Evolutionary conservation across 2,329 filamentous ascomycete genomes (phyloP), one percentile per base, ranked within the genome.

Genomic region (Penicillium occitanis): DNA sequence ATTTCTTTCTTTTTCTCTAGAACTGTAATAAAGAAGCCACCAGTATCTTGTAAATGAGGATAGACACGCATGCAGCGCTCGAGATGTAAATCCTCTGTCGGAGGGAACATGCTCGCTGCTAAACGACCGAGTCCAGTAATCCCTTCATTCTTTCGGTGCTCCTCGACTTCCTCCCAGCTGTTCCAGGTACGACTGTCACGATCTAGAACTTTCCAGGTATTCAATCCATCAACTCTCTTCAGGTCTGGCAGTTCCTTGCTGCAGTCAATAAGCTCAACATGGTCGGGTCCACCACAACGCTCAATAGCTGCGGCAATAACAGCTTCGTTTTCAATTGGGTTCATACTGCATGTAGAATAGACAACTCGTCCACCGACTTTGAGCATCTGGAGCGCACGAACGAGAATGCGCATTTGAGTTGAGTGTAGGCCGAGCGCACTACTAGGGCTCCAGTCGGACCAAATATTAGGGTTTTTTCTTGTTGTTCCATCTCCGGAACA

Each of bases 301-400:
- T 93, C 90, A 71, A 99, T 93, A 11, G 95, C 95, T 30, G 90
- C 90, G 0, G 91, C 88, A 67, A 99, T 84, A 17, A 98, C 93
- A 6, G 95, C 90, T 80, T 99, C 95, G 74, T 99, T 97, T 82
- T 99, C 95, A 33, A 98, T 88, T 0, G 95, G 95, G 80, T 99
- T 99, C 91, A 99, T 92, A 78, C 93, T 97, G 85, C 95, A 99
- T 22, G 95, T 99, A 2, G 94, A 98, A 82, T 98, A 99, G 62
- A 99, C 94, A 33, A 98, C 91, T 69, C 93, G 88, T 61, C 95
- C 95, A 48, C 95, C 94, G 65, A 92, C 90, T 83, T 97, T 98
- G 70, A 99, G 87, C 88, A 99, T 92, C 80, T 98, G 94, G 61
- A 99, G 84, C 37, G 95, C 92, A 68, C 95, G 90, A 65, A 96